A percentile compares a stretch with the other conserved stretches of the same genome.
These are phyloP conservation scores for Psilocybe subaeruginosa DNA, from an alignment of 768 basidiomycete genomes.

Conservation along the genomic window DNA sequence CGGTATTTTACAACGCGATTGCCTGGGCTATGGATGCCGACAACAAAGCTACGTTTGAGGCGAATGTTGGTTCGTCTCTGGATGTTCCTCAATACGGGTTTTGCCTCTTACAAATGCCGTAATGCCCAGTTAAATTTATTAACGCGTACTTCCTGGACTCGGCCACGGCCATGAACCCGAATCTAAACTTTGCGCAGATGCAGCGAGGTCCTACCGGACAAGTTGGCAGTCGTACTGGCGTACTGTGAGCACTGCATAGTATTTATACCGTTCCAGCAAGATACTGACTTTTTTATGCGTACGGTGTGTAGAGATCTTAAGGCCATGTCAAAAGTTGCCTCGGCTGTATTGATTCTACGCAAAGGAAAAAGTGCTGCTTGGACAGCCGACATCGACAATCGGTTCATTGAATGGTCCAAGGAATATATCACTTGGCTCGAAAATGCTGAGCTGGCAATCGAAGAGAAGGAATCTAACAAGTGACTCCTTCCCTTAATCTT, in stretches of 20 bases:
- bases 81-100: background rate
- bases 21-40: slow-evolving; percentile 48
- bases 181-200: slow-evolving; percentile 62
- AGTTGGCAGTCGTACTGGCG: slow-evolving; percentile 52
- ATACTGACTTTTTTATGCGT: no score
- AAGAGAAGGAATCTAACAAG: slow-evolving; percentile 53
- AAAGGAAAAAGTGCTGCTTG: slow-evolving; percentile 51
- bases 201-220: slow-evolving; percentile 41
- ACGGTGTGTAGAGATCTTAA: slow-evolving; percentile 51
- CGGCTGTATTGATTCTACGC: slow-evolving; percentile 56
- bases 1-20: slow-evolving; percentile 63
- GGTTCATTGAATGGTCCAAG: slow-evolving; percentile 52
- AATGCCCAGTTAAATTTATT: slow-evolving; percentile 43
- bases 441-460: slow-evolving; percentile 46
- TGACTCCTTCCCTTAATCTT: slow-evolving; percentile 27
- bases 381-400: slow-evolving; percentile 52
- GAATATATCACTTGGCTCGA: slow-evolving; percentile 61
- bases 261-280: background rate
- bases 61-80: slow-evolving; percentile 36
- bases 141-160: slow-evolving; percentile 63
- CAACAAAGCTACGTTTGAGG: slow-evolving; percentile 42
- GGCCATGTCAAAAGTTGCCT: slow-evolving; percentile 57
- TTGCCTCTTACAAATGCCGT: background rate
- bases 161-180: slow-evolving; percentile 64
- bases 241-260: slow-evolving; percentile 43